Evolutionary conservation across 1,284 basidiomycete genomes (phyloP), one percentile per base, ranked within the genome.

Genomic region (Phaffia rhodozyma): DNA sequence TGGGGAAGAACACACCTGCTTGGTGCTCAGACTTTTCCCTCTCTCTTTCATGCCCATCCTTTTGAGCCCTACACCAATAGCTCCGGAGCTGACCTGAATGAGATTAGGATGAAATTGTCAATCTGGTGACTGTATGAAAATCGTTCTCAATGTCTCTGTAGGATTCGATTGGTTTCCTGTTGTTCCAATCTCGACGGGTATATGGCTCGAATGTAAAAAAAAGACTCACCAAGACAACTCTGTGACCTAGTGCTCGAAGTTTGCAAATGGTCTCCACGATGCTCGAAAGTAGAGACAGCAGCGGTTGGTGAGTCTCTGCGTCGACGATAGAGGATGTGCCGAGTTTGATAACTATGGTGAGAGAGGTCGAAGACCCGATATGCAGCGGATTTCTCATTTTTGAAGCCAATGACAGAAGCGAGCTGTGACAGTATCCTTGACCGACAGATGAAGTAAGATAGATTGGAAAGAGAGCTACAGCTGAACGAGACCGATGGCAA

Each of bases 291-390:
- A 89, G 89, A 9, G 91, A 89, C 0, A 98, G 80, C 25, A 97
- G 82, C 0, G 94, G 92, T 67, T 90, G 84, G 66, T 93, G 89
- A 1, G 89, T 91, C 59, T 83, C 83, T 73, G 93, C 87, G 74
- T 92, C 87, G 18, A 96, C 86, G 73, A 97, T 96, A 2, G 91
- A 94, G 0, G 92, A 93, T 5, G 91, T 92, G 63, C 91, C 88
- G 32, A 91, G 83, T 77, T 91, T 91, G 76, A 91, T 89, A 60
- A 91, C 88, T 63, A 91, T 86, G 3, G 86, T 91, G 53, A 73
- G 68, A 5, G 60, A 55, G n/a, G 34, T 38, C 16, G 60, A 25
- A 30, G 64, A 56, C 51, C 64, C 64, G 60, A 59, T 55, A 50
- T 65, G 63, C 29, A 54, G 50, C n/a, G 63, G 63, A 43, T 65